Evolutionary conservation across 169 alveolate genomes (phyloP).

Genomic region (Cryptosporidium ubiquitum): DNA sequence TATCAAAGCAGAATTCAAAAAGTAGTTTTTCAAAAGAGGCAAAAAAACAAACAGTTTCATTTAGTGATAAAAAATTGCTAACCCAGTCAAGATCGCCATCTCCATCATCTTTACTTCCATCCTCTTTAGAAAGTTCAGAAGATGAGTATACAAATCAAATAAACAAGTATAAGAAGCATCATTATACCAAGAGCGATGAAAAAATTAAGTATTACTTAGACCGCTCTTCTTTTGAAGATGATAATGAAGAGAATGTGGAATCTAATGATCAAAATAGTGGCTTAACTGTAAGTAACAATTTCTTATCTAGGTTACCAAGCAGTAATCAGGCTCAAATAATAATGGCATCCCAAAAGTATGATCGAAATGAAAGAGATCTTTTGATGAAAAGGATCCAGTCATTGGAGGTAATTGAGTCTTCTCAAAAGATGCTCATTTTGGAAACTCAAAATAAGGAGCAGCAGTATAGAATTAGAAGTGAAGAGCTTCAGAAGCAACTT

Average conservation of each 20-base stretch:
- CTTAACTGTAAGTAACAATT: slow-evolving; percentile 25
- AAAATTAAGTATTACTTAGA: slow-evolving; percentile 21
- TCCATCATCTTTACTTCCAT: neutral
- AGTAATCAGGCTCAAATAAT: neutral
- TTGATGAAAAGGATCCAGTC: slow-evolving; percentile 57
- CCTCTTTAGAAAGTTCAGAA: slow-evolving; percentile 19
- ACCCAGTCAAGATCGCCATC: neutral
- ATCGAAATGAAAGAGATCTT: slow-evolving; percentile 23
- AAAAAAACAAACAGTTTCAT: neutral
- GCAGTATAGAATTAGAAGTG: slow-evolving; percentile 61
- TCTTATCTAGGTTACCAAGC: slow-evolving; percentile 35
- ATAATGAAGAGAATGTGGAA: neutral
- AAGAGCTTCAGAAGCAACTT: slow-evolving; percentile 54
- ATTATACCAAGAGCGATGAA: slow-evolving; percentile 24
- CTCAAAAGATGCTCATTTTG: slow-evolving; percentile 61
- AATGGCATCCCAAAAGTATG: neutral
- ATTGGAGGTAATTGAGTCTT: slow-evolving; percentile 68
- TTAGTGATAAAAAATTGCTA: neutral
- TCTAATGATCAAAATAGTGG: neutral
- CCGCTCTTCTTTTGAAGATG: slow-evolving; percentile 12
- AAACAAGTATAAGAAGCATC: neutral
- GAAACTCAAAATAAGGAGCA: slow-evolving; percentile 70
- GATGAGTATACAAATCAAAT: neutral
- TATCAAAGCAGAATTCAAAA: neutral
- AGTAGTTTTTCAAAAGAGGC: neutral